Evolutionary conservation across 208 protist species (phyloP).

Genomic region (Angomonas deanei): DNA sequence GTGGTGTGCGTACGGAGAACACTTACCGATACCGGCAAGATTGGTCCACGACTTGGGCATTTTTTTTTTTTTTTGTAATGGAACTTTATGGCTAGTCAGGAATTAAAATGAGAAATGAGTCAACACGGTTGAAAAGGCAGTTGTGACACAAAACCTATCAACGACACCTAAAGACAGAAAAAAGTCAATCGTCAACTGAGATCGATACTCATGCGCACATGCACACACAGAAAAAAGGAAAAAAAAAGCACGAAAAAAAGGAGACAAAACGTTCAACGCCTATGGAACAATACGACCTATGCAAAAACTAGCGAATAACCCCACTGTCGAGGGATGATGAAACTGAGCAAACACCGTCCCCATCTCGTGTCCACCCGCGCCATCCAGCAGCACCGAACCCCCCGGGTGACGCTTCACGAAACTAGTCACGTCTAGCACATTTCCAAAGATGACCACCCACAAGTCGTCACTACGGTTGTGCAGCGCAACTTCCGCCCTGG

Average conservation of each 20-base stretch:
- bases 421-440: constrained; percentile 64
- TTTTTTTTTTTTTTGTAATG: constrained; percentile 1
- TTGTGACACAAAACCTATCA: too few species aligned
- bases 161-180: neutral
- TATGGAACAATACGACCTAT: constrained; percentile 30
- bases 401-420: constrained; percentile 64
- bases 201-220: neutral
- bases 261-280: neutral
- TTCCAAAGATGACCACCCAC: constrained; percentile 70
- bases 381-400: constrained; percentile 38
- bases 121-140: constrained; percentile 6
- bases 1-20: constrained; percentile 39
- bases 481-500: constrained; percentile 35
- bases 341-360: constrained; percentile 47
- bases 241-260: constrained; percentile 9
- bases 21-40: constrained; percentile 44
- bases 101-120: constrained; percentile 1
- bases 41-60: constrained; percentile 39
- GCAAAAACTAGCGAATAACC: constrained; percentile 50
- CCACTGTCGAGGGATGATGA: constrained; percentile 38
- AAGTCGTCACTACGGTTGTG: constrained; percentile 41
- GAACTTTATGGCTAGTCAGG: constrained; percentile 3
- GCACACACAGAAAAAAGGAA: neutral
- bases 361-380: constrained; percentile 53
- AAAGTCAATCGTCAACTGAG: neutral